Conservation (phyloP, 352 stramenopile genomes). For the Thraustochytrium striatum region DNA sequence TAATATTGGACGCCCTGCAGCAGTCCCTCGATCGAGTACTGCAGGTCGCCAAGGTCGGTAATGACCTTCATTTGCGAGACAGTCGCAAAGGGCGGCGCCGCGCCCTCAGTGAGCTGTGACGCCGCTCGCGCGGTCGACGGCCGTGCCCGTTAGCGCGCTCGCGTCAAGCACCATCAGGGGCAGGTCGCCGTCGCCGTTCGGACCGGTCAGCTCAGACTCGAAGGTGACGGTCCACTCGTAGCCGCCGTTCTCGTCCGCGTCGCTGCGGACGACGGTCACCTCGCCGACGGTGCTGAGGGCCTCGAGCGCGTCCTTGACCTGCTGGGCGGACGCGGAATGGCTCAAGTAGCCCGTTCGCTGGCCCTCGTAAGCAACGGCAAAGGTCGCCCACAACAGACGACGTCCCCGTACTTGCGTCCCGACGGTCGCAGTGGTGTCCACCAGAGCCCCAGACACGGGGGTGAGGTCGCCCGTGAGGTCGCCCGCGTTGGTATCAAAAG, state of each 20-base stretch:
- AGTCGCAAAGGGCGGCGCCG: constrained; percentile 82
- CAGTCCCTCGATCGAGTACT: constrained; percentile 70
- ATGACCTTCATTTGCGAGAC: no score
- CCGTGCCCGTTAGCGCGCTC: constrained; percentile 77
- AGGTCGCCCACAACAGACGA: no score
- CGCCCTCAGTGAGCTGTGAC: constrained; percentile 70
- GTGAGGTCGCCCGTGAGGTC: background rate
- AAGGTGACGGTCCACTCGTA: constrained; percentile 89
- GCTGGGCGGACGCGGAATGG: constrained; percentile 69
- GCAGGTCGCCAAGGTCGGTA: constrained; percentile 77
- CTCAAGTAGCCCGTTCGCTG: constrained; percentile 74
- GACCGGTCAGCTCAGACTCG: constrained; percentile 67
- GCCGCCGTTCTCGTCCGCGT: constrained; percentile 79
- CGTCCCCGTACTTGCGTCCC: no score
- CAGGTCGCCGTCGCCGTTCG: constrained; percentile 63
- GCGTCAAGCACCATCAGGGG: constrained; percentile 69
- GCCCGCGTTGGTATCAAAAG: constrained; percentile 87
- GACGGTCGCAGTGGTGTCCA: constrained; percentile 48
- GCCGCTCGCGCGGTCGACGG: constrained; percentile 62
- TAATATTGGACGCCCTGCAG: constrained; percentile 90
- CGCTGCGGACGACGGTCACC: constrained; percentile 75
- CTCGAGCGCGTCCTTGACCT: constrained; percentile 82
- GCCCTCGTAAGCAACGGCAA: constrained; percentile 74
- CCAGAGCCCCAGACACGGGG: constrained; percentile 51
- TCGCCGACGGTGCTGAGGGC: constrained; percentile 75